phyloP scores from a whole-genome alignment of 2,329 filamentous ascomycete species.

The Colletotrichum shisoi region DNA sequence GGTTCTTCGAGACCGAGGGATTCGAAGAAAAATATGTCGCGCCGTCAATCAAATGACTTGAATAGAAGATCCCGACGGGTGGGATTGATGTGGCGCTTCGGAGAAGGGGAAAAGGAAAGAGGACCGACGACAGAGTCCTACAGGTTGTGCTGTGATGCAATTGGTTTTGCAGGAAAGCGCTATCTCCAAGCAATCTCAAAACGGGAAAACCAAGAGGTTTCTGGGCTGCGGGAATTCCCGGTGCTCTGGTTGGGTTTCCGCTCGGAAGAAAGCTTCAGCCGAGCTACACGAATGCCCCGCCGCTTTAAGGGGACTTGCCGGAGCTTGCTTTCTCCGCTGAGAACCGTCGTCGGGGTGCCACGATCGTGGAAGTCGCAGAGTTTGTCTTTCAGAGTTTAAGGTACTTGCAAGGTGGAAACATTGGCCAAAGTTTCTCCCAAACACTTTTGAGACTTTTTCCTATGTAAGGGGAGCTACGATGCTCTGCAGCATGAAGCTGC shows the following conservation, averaged over 20 bases:
- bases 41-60: constrained; percentile 27
- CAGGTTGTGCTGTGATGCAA: constrained; percentile 38
- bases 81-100: constrained; percentile 16
- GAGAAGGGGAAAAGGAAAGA: constrained; percentile 36
- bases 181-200: constrained; percentile 37
- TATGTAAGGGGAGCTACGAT: too few relatives aligned
- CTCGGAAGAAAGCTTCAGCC: constrained; percentile 37
- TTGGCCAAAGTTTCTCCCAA: neutral
- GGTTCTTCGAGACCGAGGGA: constrained; percentile 6
- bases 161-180: constrained; percentile 36
- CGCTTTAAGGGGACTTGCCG: neutral
- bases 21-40: constrained; percentile 12
- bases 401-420: too few relatives aligned
- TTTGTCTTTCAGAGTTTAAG: too few relatives aligned
- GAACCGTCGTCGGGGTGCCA: neutral
- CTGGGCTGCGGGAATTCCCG: constrained; percentile 39
- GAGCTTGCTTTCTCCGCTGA: neutral
- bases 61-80: constrained; percentile 24
- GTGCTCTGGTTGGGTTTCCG: constrained; percentile 29
- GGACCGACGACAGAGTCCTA: constrained; percentile 26
- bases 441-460: neutral
- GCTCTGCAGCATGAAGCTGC: too few relatives aligned
- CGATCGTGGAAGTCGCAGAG: neutral
- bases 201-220: constrained; percentile 36
- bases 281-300: constrained; percentile 18